Evolutionary conservation across 2,329 filamentous ascomycete genomes (phyloP).

Genomic region (Celoporthe dispersa): DNA sequence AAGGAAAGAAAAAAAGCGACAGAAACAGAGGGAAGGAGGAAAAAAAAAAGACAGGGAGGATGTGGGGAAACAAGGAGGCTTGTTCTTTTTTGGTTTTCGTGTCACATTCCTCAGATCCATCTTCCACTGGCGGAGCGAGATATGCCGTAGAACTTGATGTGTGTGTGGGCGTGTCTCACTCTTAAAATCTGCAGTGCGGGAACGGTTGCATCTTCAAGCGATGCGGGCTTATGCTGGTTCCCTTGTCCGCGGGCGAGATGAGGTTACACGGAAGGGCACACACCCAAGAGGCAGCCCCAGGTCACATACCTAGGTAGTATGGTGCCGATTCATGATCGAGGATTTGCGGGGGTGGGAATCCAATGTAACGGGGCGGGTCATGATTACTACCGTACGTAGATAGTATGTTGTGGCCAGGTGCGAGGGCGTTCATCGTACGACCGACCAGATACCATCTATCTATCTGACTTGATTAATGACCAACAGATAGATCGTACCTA

Average conservation of each 20-base stretch:
- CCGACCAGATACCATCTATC: background rate
- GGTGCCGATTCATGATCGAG: background rate
- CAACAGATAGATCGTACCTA: background rate
- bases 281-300: background rate
- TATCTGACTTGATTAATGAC: background rate
- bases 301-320: background rate
- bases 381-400: constrained; percentile 6
- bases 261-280: constrained; percentile 18
- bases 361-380: background rate
- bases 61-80: background rate
- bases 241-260: constrained; percentile 9
- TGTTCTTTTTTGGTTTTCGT: background rate
- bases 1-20: background rate
- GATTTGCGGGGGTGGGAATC: background rate
- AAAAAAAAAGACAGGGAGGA: too few relatives aligned
- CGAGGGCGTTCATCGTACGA: constrained; percentile 20
- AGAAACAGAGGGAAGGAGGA: too few relatives aligned
- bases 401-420: constrained; percentile 3
- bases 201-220: constrained; percentile 7
- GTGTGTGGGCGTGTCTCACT: constrained; percentile 4
- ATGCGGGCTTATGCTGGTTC: constrained; percentile 14
- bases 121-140: background rate
- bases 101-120: background rate
- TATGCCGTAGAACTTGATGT: background rate
- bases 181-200: constrained; percentile 15